Percentiles rank a stretch among this genome's conserved stretches.
These are phyloP conservation scores for Angomonas ambiguus DNA, from an alignment of 208 protist genomes.

Conservation along the genomic window DNA sequence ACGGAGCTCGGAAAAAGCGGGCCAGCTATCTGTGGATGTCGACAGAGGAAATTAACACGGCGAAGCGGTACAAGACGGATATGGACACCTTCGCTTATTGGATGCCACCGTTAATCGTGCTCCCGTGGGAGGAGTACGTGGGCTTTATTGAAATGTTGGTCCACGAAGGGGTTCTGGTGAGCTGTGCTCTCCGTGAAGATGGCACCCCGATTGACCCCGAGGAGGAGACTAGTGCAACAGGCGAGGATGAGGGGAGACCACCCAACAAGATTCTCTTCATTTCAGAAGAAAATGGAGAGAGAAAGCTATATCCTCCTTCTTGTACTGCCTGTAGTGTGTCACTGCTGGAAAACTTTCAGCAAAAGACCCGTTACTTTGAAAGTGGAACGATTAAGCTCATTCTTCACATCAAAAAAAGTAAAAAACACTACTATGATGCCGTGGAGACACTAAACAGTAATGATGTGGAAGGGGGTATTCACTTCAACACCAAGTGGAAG, in stretches of 20 bases:
- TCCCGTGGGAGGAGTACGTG: constrained; percentile 71
- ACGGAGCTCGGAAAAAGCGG: constrained; percentile 39
- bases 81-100: constrained; percentile 13
- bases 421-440: constrained; percentile 71
- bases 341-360: constrained; percentile 34
- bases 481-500: constrained; percentile 54
- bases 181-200: background rate
- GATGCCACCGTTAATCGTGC: constrained; percentile 58
- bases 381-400: constrained; percentile 53
- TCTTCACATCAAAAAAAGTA: constrained; percentile 70
- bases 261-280: background rate
- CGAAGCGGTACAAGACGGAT: background rate
- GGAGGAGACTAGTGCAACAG: constrained; percentile 13
- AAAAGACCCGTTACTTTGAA: constrained; percentile 39
- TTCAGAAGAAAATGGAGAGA: constrained; percentile 34
- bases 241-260: background rate
- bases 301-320: constrained; percentile 29
- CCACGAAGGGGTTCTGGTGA: constrained; percentile 20
- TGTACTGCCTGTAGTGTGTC: constrained; percentile 35
- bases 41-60: background rate
- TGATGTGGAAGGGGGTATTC: constrained; percentile 27
- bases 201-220: background rate
- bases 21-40: background rate
- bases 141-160: constrained; percentile 17
- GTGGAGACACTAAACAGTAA: constrained; percentile 33